Evolutionary conservation across 768 basidiomycete genomes (phyloP).

Genomic region (Lactarius pseudohatsudake): DNA sequence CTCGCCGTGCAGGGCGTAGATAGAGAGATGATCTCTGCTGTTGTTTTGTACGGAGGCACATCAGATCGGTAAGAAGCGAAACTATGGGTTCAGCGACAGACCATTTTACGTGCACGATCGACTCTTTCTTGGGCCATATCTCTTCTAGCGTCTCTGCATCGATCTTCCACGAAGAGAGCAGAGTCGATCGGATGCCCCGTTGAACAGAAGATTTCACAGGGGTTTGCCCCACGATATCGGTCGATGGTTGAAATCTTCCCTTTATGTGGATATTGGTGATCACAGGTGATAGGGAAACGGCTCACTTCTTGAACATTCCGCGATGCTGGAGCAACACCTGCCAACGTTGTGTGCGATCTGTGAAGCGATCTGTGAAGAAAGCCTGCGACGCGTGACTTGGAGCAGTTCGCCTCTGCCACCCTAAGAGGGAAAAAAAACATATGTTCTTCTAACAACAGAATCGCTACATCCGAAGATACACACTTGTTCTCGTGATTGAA

Average conservation of each 20-base stretch:
- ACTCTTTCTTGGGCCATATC: conserved; percentile 99
- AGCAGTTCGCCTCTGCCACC: background rate
- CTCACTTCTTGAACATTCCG: conserved; percentile 79
- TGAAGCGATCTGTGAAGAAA: background rate
- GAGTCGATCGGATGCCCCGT: conserved; percentile 74
- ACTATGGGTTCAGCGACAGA: conserved; percentile 41
- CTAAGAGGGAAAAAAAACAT: background rate
- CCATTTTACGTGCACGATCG: conserved; percentile 93
- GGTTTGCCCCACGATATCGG: conserved; percentile 87
- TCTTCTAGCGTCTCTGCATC: conserved; percentile 80
- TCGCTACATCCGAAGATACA: conserved; percentile 31
- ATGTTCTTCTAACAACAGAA: conserved; percentile 16
- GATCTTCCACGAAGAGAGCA: conserved; percentile 83
- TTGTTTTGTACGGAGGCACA: conserved; percentile 29
- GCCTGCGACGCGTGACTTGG: conserved; percentile 10
- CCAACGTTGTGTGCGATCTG: conserved; percentile 11
- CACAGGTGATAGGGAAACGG: background rate
- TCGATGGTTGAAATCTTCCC: conserved; percentile 62
- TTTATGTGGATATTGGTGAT: conserved; percentile 3
- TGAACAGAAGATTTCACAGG: conserved; percentile 93
- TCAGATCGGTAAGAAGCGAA: conserved; percentile 25
- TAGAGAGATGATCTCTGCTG: conserved; percentile 94
- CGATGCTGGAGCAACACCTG: background rate
- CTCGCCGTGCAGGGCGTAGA: conserved; percentile 84
- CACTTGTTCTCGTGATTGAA: conserved; percentile 25